Conservation (phyloP, 148 eudicot species). For the Euryodendron excelsum region DNA sequence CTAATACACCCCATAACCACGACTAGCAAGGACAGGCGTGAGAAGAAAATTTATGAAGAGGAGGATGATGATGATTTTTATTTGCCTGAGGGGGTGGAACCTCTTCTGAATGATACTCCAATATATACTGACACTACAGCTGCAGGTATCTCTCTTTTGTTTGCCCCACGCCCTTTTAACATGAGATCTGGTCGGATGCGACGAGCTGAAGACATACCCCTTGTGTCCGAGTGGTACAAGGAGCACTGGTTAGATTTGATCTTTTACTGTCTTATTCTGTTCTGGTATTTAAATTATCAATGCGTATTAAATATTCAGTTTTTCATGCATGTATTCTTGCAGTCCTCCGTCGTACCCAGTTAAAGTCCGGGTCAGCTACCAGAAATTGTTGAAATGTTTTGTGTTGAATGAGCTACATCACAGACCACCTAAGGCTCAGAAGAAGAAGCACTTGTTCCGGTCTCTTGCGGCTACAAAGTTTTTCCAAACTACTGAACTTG, state of each 20-base stretch:
- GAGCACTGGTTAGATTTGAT: conserved; percentile 77
- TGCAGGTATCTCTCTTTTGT: conserved; percentile 87
- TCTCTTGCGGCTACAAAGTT: conserved; percentile 97
- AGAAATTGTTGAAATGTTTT: conserved; percentile 92
- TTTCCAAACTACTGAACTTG: conserved; percentile 94
- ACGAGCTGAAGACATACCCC: conserved; percentile 97
- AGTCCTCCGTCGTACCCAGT: conserved; percentile 99
- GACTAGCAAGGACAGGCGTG: conserved; percentile 61
- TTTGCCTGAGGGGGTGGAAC: conserved; percentile 92
- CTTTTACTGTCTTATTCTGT: not conserved
- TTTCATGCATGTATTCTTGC: conserved; percentile 27
- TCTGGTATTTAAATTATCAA: not conserved
- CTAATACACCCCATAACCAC: conserved; percentile 88
- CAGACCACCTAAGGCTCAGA: conserved; percentile 98
- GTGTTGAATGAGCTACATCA: conserved; percentile 98
- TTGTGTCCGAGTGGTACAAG: conserved; percentile 98
- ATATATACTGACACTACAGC: conserved; percentile 96
- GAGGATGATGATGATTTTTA: conserved; percentile 84
- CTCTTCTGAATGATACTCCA: conserved; percentile 66
- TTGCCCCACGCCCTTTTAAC: conserved; percentile 96
- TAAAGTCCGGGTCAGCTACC: conserved; percentile 98
- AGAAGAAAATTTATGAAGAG: conserved; percentile 62
- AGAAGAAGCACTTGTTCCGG: conserved; percentile 91
- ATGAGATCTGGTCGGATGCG: conserved; percentile 98
- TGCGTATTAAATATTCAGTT: not conserved